Percentiles rank a stretch among this genome's conserved stretches.
phyloP scores from a whole-genome alignment of 1,284 basidiomycete genomes.

The Ceratobasidium sp. region DNA sequence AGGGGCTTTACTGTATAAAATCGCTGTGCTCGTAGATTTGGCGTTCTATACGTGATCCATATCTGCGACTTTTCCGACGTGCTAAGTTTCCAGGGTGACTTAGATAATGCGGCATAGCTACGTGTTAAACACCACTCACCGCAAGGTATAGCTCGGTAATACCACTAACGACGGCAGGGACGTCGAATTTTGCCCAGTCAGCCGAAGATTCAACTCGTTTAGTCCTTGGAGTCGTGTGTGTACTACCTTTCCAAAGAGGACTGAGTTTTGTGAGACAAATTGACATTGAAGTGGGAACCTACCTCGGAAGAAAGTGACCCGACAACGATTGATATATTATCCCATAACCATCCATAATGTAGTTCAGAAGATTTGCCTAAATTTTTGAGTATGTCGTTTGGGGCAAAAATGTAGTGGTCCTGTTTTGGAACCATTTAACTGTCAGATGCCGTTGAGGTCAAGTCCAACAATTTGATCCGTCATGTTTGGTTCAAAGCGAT shows the following conservation, averaged over 20 bases:
- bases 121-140: background rate
- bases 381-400: background rate
- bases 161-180: background rate
- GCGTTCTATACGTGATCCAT: slow-evolving; percentile 19
- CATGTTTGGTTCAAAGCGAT: background rate
- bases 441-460: background rate
- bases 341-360: slow-evolving; percentile 19
- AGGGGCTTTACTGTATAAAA: slow-evolving; percentile 32
- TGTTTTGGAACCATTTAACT: slow-evolving; percentile 1
- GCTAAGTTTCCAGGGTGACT: background rate
- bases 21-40: slow-evolving; percentile 31
- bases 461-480: slow-evolving; percentile 16
- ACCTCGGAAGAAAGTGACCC: slow-evolving; percentile 16
- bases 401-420: background rate
- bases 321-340: slow-evolving; percentile 10
- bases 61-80: background rate
- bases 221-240: slow-evolving; percentile 1
- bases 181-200: background rate
- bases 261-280: background rate
- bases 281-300: background rate
- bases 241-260: background rate
- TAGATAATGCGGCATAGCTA: background rate
- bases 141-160: too few relatives aligned
- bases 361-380: background rate
- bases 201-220: background rate